phyloP scores from a whole-genome alignment of 495 filamentous ascomycete species.

The Penicillium egyptiacum region DNA sequence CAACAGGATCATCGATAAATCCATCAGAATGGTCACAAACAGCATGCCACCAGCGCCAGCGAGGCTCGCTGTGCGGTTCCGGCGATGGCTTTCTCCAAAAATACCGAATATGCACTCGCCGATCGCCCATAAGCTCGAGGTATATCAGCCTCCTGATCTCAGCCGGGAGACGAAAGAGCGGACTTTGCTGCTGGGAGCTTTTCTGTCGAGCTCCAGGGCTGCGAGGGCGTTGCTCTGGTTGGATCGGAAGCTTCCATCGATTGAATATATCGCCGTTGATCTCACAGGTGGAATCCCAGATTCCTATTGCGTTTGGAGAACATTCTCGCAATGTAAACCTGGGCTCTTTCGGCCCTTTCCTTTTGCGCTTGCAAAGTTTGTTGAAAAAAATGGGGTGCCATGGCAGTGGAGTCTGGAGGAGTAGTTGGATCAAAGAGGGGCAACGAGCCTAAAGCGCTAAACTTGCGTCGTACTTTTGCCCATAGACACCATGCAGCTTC shows the following conservation, averaged over 20 bases:
- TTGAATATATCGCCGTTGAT: no score
- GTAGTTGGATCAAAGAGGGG: no score
- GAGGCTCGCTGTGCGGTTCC: conserved; percentile 5
- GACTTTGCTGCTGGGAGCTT: conserved; percentile 7
- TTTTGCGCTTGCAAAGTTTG: no score
- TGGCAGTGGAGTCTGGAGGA: no score
- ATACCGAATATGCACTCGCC: conserved; percentile 20
- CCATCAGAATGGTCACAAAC: conserved; percentile 11
- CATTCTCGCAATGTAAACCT: no score
- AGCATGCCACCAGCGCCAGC: conserved; percentile 21
- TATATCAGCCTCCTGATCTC: conserved; percentile 20
- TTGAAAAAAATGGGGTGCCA: no score
- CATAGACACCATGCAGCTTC: no score
- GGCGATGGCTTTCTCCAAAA: conserved; percentile 8
- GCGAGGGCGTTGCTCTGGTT: conserved; percentile 2
- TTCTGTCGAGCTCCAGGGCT: not conserved
- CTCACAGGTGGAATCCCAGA: no score
- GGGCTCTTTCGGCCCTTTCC: no score
- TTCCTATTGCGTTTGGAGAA: no score
- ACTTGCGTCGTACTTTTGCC: no score
- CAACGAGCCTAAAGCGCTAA: no score
- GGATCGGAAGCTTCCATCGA: conserved; percentile 21
- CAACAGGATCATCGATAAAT: conserved; percentile 3
- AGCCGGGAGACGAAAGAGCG: conserved; percentile 13
- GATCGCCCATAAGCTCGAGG: conserved; percentile 21